These are phyloP conservation scores for Lipomyces orientalis DNA, from an alignment of 805 yeast species.

Conservation along the genomic window DNA sequence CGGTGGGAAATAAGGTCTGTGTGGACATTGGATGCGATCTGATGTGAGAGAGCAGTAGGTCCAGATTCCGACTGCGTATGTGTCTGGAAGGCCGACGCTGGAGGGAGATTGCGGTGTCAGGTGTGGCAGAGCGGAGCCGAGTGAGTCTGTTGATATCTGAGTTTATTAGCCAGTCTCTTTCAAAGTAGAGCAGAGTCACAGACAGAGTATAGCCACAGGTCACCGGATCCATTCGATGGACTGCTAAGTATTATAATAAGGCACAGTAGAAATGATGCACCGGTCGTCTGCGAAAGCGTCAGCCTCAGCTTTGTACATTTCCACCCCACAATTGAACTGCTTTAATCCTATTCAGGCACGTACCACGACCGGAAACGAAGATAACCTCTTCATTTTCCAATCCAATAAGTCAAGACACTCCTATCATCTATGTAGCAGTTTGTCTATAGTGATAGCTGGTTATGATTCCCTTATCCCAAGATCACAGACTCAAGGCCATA, in stretches of 20 bases:
- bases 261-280: constrained; percentile 1
- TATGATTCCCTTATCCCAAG: not conserved
- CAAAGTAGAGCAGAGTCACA: not conserved
- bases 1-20: constrained; percentile 20
- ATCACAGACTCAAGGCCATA: not conserved
- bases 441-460: not conserved
- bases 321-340: not conserved
- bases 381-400: not conserved
- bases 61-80: constrained; percentile 33
- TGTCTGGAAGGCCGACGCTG: constrained; percentile 32
- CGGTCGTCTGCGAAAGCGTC: not conserved
- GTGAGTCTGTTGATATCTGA: constrained; percentile 26
- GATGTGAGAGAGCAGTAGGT: constrained; percentile 20
- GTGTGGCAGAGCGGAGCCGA: constrained; percentile 29
- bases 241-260: constrained; percentile 5
- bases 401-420: not conserved
- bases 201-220: constrained; percentile 13
- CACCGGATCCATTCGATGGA: constrained; percentile 5
- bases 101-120: constrained; percentile 24
- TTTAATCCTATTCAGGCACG: not conserved
- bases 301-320: not conserved
- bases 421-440: not conserved
- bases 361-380: not conserved
- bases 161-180: not conserved
- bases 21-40: constrained; percentile 12